A percentile compares a stretch with the other conserved stretches of the same genome.
Conservation (phyloP, 345 rosid species). For the Alliaria petiolata region DNA sequence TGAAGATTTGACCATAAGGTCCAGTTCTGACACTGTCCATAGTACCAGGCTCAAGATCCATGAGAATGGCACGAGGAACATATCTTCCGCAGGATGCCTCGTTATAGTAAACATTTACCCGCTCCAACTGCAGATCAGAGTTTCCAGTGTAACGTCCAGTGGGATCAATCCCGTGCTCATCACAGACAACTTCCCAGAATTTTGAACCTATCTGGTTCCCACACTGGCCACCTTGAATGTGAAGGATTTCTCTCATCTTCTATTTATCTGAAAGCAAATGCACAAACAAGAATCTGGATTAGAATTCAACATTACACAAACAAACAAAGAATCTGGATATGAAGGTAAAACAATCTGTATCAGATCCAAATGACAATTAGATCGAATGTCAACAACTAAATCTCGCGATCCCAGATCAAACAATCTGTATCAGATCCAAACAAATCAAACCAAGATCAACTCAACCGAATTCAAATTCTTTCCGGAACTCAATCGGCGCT, state of each 20-base stretch:
- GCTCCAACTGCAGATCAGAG: conserved; percentile 63
- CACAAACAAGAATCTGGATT: conserved; percentile 8
- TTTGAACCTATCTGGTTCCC: conserved; percentile 83
- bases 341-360: not conserved
- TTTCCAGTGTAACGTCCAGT: conserved; percentile 69
- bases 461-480: not conserved
- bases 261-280: not conserved
- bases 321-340: not conserved
- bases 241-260: conserved; percentile 77
- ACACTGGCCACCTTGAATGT: conserved; percentile 74
- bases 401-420: conserved; percentile 10
- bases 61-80: conserved; percentile 70
- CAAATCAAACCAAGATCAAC: not conserved
- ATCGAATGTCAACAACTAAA: not conserved
- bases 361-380: not conserved
- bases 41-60: conserved; percentile 82
- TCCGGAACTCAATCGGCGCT: too few relatives aligned
- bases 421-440: conserved; percentile 15
- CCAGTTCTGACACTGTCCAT: conserved; percentile 83
- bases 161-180: conserved; percentile 77
- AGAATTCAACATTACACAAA: conserved; percentile 5
- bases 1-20: conserved; percentile 65
- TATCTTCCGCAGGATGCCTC: conserved; percentile 77
- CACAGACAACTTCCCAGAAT: conserved; percentile 83
- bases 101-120: conserved; percentile 72